phyloP scores from a whole-genome alignment of 2,329 filamentous ascomycete genomes.

The Onygenales sp. region DNA sequence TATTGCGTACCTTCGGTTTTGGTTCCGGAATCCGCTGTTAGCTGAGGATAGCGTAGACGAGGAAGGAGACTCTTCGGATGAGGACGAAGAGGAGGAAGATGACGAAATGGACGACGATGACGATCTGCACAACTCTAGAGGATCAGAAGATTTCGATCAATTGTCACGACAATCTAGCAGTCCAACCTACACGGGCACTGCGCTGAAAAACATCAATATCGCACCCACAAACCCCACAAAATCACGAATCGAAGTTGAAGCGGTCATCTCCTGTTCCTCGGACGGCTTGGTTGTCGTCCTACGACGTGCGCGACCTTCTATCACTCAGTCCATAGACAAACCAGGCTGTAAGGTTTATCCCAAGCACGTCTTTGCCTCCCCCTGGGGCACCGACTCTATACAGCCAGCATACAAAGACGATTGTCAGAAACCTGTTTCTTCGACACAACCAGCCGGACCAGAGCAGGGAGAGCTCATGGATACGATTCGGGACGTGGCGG shows the following conservation, averaged over 20 bases:
- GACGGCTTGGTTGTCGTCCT: conserved; percentile 78
- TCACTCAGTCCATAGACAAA: conserved; percentile 41
- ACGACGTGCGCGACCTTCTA: conserved; percentile 60
- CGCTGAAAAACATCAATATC: not conserved
- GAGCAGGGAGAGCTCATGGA: conserved; percentile 60
- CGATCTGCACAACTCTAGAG: not conserved
- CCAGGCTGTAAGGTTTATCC: conserved; percentile 36
- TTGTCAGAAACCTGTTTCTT: conserved; percentile 14
- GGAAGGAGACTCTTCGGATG: not conserved
- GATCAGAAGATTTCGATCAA: not conserved
- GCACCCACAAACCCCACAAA: not conserved
- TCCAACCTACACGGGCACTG: not conserved
- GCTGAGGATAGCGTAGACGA: conserved; percentile 31
- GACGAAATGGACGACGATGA: not conserved
- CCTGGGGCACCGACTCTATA: conserved; percentile 65
- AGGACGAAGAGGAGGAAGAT: not conserved
- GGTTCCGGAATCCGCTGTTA: conserved; percentile 64
- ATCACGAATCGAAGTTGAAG: conserved; percentile 62
- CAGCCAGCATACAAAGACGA: conserved; percentile 17
- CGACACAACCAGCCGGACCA: conserved; percentile 38
- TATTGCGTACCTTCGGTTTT: conserved; percentile 80
- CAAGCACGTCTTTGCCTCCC: conserved; percentile 66
- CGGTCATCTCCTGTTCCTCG: conserved; percentile 83
- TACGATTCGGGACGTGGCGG: conserved; percentile 72
- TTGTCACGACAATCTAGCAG: not conserved